Evolutionary conservation across 2,329 filamentous ascomycete genomes (phyloP), one percentile per base, ranked within the genome.

Genomic region (Sclerotinia spermophila): DNA sequence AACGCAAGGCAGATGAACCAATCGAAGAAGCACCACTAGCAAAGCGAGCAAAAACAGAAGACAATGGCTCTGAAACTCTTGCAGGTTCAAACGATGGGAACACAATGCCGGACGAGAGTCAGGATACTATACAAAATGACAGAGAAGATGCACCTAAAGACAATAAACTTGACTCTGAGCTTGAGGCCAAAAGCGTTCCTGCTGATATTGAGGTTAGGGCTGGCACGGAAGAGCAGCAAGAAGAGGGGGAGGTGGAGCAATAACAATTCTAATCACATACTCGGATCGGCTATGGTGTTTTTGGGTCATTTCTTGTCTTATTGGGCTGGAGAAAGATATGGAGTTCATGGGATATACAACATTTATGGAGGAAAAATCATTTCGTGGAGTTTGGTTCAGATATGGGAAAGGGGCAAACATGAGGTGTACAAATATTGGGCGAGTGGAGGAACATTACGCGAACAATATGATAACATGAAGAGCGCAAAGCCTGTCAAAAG

Each of bases 1-100:
- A 70, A 44, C 62, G 69, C 33, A 70, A 70, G 44, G 69, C 62
- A n/a, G 69, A 70, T n/a, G 53, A 67, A 5, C 51, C 65, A 30
- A 56, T 24, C 44, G 67, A 48, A 44, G 67, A 69, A 15, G 67
- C 35, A 21, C 59, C 45, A 21, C 27, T 42, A 19, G 44, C 59
- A 24, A 69, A 69, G 19, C 53, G 58, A 65, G 59, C 59, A 51
- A 69, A 44, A 65, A 35, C 15, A 56, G 38, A 69, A 42, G 27
- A 56, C 1, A 53, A 33, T 53, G 30, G 33, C 10, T 53, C 48
- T 30, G 62, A 66, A 42, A 30, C n/a, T 40, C 5, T 40, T 53
- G 15, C 15, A 11, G 62, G 17, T 53, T 53, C 45, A 38, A n/a
- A 40, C 11, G 45, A 65, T 19, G 45, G 5, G 21, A 27, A 30